Percentiles rank a stretch among this genome's conserved stretches.
phyloP scores from a whole-genome alignment of 2,329 filamentous ascomycete species.

The Monosporascus sp. region DNA sequence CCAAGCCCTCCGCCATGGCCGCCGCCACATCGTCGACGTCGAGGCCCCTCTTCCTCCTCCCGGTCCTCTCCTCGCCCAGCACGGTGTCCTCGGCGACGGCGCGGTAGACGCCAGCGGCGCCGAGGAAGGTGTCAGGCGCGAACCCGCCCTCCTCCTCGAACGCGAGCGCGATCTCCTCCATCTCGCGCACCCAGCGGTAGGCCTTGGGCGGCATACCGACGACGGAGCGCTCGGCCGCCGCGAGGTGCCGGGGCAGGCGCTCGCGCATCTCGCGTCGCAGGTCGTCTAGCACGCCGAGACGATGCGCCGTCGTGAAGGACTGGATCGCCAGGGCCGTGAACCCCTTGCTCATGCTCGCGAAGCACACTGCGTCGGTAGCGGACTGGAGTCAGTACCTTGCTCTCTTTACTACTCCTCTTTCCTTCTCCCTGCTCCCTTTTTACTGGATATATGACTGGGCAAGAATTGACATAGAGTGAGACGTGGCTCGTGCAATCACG shows the following conservation, averaged over 20 bases:
- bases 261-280: constrained; percentile 50
- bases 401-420: too few relatives aligned
- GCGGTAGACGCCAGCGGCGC: constrained; percentile 57
- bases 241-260: constrained; percentile 41
- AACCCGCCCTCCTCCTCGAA: constrained; percentile 63
- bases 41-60: constrained; percentile 48
- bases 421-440: too few relatives aligned
- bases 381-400: too few relatives aligned
- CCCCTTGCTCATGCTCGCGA: constrained; percentile 56
- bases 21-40: constrained; percentile 54
- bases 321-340: constrained; percentile 66
- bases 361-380: constrained; percentile 40
- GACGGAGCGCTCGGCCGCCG: constrained; percentile 44
- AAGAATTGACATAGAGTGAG: too few relatives aligned
- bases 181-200: constrained; percentile 72
- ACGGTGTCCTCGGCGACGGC: constrained; percentile 56
- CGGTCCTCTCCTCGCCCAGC: constrained; percentile 54
- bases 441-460: too few relatives aligned
- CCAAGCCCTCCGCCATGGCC: constrained; percentile 25
- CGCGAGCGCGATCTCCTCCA: constrained; percentile 68
- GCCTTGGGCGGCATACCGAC: constrained; percentile 66
- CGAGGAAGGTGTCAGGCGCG: constrained; percentile 47
- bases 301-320: constrained; percentile 62
- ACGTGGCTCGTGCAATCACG: too few relatives aligned
- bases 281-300: constrained; percentile 56